Evolutionary conservation across 75 land plant species (phyloP).

Genomic region (Cunninghamia lanceolata): DNA sequence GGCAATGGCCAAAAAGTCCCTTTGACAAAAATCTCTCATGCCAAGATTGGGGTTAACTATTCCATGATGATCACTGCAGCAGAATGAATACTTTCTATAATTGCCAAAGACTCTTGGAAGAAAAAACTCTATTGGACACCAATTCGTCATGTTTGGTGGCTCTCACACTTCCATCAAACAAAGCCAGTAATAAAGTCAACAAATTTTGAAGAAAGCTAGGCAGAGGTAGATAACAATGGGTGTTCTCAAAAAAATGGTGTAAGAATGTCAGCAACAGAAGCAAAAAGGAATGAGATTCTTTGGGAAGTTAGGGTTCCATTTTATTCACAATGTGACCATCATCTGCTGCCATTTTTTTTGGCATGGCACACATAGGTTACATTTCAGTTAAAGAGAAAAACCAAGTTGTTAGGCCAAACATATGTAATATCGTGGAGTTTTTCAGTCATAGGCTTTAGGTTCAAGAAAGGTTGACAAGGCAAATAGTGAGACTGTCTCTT

Average conservation of each 20-base stretch:
- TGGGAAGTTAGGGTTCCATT: slow-evolving; percentile 63
- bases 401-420: slow-evolving; percentile 30
- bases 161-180: slow-evolving; percentile 46
- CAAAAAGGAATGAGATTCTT: slow-evolving; percentile 1
- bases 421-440: slow-evolving; percentile 57
- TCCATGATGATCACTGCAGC: slow-evolving; percentile 59
- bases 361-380: slow-evolving; percentile 80
- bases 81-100: slow-evolving; percentile 33
- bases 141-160: slow-evolving; percentile 64
- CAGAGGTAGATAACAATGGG: neutral
- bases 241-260: neutral
- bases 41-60: slow-evolving; percentile 15
- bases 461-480: slow-evolving; percentile 86
- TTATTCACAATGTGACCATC: slow-evolving; percentile 89
- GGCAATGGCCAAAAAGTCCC: neutral
- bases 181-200: neutral
- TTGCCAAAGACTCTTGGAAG: slow-evolving; percentile 63
- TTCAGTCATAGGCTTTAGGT: slow-evolving; percentile 79
- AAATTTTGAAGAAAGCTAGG: neutral
- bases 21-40: slow-evolving; percentile 7
- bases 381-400: slow-evolving; percentile 17
- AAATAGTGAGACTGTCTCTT: slow-evolving; percentile 74
- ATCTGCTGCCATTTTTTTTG: slow-evolving; percentile 81
- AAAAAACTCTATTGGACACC: too few species aligned
- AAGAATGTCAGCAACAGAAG: neutral